Evolutionary conservation across 768 basidiomycete genomes (phyloP), one percentile per base, ranked within the genome.

Genomic region (Suillus subaureus): DNA sequence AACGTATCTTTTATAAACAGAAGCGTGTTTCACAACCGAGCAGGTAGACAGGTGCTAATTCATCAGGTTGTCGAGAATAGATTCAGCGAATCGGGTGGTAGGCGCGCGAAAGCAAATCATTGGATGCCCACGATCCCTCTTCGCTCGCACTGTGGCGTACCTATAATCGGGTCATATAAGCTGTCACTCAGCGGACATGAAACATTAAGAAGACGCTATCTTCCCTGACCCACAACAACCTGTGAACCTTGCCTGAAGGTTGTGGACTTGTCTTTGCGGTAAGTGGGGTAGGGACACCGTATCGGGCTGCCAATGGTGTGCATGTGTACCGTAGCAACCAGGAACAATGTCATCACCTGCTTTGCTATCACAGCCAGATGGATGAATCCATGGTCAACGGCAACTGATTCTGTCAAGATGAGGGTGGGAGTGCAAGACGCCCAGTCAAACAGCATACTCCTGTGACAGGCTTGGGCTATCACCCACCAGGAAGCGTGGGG

Each of bases 271-370:
- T 61, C 9, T 11, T 31, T 28, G 28, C 26, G 3, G 40, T 37
- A 33, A 31, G 40, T 28, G 28, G 26, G 31, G 58, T 42, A 28
- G 39, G 16, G 39, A 13, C 11, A 58, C 62, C 40, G 31, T 55
- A 55, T 55, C 52, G 18, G 52, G 28, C 28, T 52, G 16, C 54
- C 51, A 28, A 15, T 63, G 43, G 40, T 31, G 60, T 37, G 55
- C 49, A 49, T 31, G 39, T 43, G 63, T 54, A 56, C 6, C 68
- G 67, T 73, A 64, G 72, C 66, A 67, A 74, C 74, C 55, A 61
- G 28, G 61, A 18, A 42, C 61, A 64, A 40, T 31, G 23, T 18
- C 23, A 64, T 63, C 62, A 42, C 8, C 21, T 63, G 33, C 11
- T 37, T 37, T 60, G 39, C 21, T 57, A 37, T 37, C n/a, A 23